These are phyloP conservation scores for Chaetomium cochliodes DNA, from an alignment of 495 filamentous ascomycete genomes.

Conservation along the genomic window DNA sequence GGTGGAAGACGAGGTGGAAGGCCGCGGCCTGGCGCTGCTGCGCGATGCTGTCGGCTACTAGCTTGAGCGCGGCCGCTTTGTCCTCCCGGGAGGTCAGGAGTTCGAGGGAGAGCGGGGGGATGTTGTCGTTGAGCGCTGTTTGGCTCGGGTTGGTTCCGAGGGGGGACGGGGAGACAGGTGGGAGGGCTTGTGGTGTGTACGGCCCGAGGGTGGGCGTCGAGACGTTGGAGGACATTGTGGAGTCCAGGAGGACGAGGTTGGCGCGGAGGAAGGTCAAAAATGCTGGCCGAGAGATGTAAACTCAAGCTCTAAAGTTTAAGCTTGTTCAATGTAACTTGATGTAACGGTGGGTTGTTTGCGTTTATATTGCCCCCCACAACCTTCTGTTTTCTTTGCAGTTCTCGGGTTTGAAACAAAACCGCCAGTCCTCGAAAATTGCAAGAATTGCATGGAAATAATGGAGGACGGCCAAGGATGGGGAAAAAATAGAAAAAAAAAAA, in stretches of 20 bases:
- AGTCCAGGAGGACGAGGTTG: slow-evolving; percentile 54
- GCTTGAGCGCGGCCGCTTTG: slow-evolving; percentile 44
- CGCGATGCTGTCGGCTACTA: slow-evolving; percentile 48
- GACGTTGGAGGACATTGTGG: slow-evolving; percentile 43
- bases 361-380: neutral
- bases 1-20: slow-evolving; percentile 41
- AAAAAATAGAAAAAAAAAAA: neutral
- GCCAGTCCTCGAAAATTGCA: neutral
- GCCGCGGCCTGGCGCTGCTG: slow-evolving; percentile 48
- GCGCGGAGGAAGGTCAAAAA: slow-evolving; percentile 58
- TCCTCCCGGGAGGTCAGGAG: slow-evolving; percentile 36
- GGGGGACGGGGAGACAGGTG: neutral
- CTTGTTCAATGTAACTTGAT: neutral
- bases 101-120: slow-evolving; percentile 44
- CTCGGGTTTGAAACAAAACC: neutral
- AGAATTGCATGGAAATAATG: no score
- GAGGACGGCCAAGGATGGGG: no score
- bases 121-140: slow-evolving; percentile 33
- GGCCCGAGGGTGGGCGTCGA: slow-evolving; percentile 46
- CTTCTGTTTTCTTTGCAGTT: neutral
- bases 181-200: slow-evolving; percentile 25
- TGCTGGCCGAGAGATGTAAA: slow-evolving; percentile 37
- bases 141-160: slow-evolving; percentile 24
- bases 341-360: slow-evolving; percentile 11
- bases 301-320: neutral